Conservation (phyloP, 306 rosid species). For the Glycine soja region DNA sequence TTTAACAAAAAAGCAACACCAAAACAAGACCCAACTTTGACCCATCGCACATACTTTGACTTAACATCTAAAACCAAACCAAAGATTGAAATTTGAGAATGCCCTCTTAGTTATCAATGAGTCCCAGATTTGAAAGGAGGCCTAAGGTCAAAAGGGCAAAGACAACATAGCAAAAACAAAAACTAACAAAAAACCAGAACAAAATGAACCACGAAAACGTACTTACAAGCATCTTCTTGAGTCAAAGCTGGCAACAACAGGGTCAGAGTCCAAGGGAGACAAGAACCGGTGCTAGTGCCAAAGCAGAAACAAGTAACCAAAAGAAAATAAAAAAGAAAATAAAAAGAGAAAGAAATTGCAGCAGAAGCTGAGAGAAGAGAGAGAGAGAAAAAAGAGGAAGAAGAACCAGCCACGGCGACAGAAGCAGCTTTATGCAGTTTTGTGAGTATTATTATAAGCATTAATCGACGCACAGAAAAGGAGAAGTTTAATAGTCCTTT, state of each 20-base stretch:
- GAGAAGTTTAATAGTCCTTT: slow-evolving; percentile 46
- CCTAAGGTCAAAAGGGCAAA: slow-evolving; percentile 11
- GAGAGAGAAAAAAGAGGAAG: slow-evolving; percentile 38
- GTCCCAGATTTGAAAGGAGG: slow-evolving; percentile 49
- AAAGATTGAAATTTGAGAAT: slow-evolving; percentile 43
- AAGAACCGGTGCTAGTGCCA: slow-evolving; percentile 53
- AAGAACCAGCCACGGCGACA: slow-evolving; percentile 43
- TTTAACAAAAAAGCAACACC: background rate
- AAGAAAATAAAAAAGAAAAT: background rate
- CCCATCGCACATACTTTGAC: slow-evolving; percentile 34
- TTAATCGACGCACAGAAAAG: slow-evolving; percentile 56
- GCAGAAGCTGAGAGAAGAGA: slow-evolving; percentile 42
- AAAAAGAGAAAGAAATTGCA: slow-evolving; percentile 17
- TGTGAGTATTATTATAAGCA: slow-evolving; percentile 62
- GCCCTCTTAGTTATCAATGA: slow-evolving; percentile 9
- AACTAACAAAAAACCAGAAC: slow-evolving; percentile 34
- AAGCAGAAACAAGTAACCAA: slow-evolving; percentile 41
- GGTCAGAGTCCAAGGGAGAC: slow-evolving; percentile 58
- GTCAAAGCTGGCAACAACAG: slow-evolving; percentile 64
- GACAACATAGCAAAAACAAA: slow-evolving; percentile 23
- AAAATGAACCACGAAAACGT: slow-evolving; percentile 70
- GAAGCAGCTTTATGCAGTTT: slow-evolving; percentile 52
- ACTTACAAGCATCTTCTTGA: slow-evolving; percentile 97
- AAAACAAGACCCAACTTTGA: slow-evolving; percentile 20
- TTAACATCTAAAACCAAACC: slow-evolving; percentile 40